Conservation (phyloP, 2,329 filamentous ascomycete genomes). For the Aureobasidium lini region DNA sequence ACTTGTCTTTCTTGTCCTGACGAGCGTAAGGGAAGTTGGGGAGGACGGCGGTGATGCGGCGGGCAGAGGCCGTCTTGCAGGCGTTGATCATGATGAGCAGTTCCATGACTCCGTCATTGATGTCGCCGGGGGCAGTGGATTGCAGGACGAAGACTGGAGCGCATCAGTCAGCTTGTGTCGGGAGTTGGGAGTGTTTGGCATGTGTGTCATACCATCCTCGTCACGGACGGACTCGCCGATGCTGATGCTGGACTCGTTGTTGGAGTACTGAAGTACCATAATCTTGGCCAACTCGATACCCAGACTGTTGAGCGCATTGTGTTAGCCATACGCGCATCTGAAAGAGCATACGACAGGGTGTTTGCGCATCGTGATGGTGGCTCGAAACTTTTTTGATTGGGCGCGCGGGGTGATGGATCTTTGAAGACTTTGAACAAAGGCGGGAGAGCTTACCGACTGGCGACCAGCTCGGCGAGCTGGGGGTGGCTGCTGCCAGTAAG, state of each 20-base stretch:
- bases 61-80: slow-evolving; percentile 75
- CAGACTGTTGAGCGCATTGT: slow-evolving; percentile 42
- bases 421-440: background rate
- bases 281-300: slow-evolving; percentile 73
- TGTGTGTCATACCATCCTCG: slow-evolving; percentile 63
- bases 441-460: slow-evolving; percentile 47
- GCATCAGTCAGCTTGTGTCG: slow-evolving; percentile 19
- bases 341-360: too few species aligned
- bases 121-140: slow-evolving; percentile 88
- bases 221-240: slow-evolving; percentile 94
- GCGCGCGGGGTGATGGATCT: background rate
- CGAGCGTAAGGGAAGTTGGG: slow-evolving; percentile 95
- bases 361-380: background rate
- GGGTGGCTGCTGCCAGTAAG: slow-evolving; percentile 70
- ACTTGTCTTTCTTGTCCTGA: slow-evolving; percentile 97
- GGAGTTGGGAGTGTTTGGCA: background rate
- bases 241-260: slow-evolving; percentile 82
- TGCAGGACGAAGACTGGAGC: slow-evolving; percentile 79
- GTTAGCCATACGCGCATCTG: background rate
- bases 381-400: slow-evolving; percentile 6
- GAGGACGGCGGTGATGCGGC: slow-evolving; percentile 89
- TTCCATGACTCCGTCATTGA: slow-evolving; percentile 98
- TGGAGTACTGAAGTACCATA: slow-evolving; percentile 76
- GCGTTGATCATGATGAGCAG: slow-evolving; percentile 97
- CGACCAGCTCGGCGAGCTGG: slow-evolving; percentile 61